Percentiles rank a stretch among this genome's conserved stretches.
Evolutionary conservation across 306 rosid species (phyloP).

Genomic region (Cucumis melo): DNA sequence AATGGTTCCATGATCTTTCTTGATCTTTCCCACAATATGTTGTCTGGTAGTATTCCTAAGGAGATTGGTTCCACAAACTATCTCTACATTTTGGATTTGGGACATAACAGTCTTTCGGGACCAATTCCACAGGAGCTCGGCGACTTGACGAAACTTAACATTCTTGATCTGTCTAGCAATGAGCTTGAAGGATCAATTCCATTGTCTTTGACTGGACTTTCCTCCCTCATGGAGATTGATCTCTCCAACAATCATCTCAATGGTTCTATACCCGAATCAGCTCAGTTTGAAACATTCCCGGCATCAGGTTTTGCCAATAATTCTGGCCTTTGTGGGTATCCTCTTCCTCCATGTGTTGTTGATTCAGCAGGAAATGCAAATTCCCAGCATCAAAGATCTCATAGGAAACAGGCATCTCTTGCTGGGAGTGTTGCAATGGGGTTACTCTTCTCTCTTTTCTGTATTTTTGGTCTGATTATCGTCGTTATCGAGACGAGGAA

Average conservation of each 20-base stretch:
- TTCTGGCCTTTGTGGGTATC: slow-evolving; percentile 82
- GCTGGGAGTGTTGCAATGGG: slow-evolving; percentile 91
- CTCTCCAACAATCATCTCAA: slow-evolving; percentile 51
- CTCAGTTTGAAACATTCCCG: slow-evolving; percentile 75
- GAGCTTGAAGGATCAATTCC: slow-evolving; percentile 60
- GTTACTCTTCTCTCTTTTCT: slow-evolving; percentile 62
- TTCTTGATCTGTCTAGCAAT: slow-evolving; percentile 81
- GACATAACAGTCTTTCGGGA: slow-evolving; percentile 64
- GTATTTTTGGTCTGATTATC: slow-evolving; percentile 62
- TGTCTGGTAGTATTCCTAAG: slow-evolving; percentile 66
- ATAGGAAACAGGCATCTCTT: slow-evolving; percentile 54
- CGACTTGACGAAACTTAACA: slow-evolving; percentile 39
- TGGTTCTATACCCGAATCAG: slow-evolving; percentile 54
- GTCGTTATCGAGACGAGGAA: slow-evolving; percentile 58
- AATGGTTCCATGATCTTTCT: slow-evolving; percentile 84
- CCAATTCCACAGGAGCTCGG: slow-evolving; percentile 71
- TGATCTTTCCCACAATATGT: slow-evolving; percentile 63
- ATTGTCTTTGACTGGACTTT: slow-evolving; percentile 32
- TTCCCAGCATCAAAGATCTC: slow-evolving; percentile 40
- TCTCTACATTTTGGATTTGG: slow-evolving; percentile 60
- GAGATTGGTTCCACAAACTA: slow-evolving; percentile 58
- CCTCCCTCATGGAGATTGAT: slow-evolving; percentile 60
- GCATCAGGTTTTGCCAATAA: slow-evolving; percentile 43
- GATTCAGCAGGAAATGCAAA: slow-evolving; percentile 3
- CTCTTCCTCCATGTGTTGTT: slow-evolving; percentile 34